Base-by-base conservation (phyloP, 768 basidiomycete genomes). In the Podaxis sp. region DNA sequence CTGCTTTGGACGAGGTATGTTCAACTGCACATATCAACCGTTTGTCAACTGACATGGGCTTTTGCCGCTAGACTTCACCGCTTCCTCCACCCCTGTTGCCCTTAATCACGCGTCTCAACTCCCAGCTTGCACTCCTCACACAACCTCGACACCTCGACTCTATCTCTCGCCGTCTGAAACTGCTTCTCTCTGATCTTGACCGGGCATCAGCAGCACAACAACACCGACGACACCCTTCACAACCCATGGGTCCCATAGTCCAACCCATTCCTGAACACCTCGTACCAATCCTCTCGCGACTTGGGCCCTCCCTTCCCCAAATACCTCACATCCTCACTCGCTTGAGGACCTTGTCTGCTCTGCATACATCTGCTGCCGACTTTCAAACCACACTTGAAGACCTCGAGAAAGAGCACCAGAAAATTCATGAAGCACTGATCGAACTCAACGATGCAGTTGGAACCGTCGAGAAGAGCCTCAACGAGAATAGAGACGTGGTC, bases 61-160 rank as follows among this genome's bases (percentile, higher is more conserved):
- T 27, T 52, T n/a, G 46, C 17, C 29, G 24, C 9, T 64, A 93
- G 91, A 78, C 83, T 0, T 84, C 90, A 0, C 88, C 88, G 1
- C 79, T 94, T 17, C 89, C 92, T 0, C 82, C 89, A 4, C 91
- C 93, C 2, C 79, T 98, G n/a, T 77, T 97, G 3, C 89, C 93
- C 0, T 83, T 92, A 54, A 81, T 98, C 57, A 84, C 85, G 17
- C 86, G 91, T 49, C 85, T 98, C 49, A 94, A 93, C 69, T 85
- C 86, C 22, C 94, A 97, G 71, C 78, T 98, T 24, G 85, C 88
- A 6, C 80, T 98, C 15, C 86, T 99, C 51, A 93, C 96, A 0
- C 95, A 98, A 76, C 96, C 97, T 0, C 87, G 96, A 15, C 95
- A 98, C 70, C 88, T 98, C 55, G 97, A 99, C 74, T 91, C 94